Evolutionary conservation across 805 yeast genomes (phyloP).

Genomic region (Wickerhamomyces canadensis): DNA sequence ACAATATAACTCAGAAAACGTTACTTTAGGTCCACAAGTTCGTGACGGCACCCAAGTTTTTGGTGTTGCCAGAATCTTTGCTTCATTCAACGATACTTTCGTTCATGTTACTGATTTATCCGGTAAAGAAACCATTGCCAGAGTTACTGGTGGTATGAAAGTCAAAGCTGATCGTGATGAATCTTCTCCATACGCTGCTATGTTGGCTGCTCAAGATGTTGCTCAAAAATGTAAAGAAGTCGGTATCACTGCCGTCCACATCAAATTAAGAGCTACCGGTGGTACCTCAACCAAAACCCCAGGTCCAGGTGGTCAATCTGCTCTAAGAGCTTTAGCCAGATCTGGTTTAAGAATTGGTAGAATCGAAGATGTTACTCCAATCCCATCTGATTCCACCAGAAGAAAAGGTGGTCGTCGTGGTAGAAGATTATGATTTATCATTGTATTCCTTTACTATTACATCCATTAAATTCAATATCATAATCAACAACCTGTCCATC

Average conservation of each 20-base stretch:
- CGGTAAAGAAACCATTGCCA: slow-evolving; percentile 99
- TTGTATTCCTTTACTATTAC: neutral
- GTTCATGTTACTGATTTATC: slow-evolving; percentile 99
- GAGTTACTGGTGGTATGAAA: slow-evolving; percentile 99
- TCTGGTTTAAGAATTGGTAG: slow-evolving; percentile 99
- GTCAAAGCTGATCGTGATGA: slow-evolving; percentile 99
- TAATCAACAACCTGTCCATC: slow-evolving; percentile 2
- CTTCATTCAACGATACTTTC: slow-evolving; percentile 99
- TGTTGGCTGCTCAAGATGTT: slow-evolving; percentile 99
- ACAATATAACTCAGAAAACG: slow-evolving; percentile 37
- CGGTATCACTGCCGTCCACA: slow-evolving; percentile 99
- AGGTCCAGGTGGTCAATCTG: slow-evolving; percentile 99
- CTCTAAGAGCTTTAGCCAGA: slow-evolving; percentile 98
- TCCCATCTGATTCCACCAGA: slow-evolving; percentile 99
- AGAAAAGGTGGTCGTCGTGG: slow-evolving; percentile 99
- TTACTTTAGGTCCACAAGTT: slow-evolving; percentile 77
- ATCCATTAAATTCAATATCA: neutral
- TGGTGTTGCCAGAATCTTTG: slow-evolving; percentile 99
- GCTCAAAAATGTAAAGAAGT: slow-evolving; percentile 99
- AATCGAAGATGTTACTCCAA: slow-evolving; percentile 99
- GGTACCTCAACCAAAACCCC: slow-evolving; percentile 99
- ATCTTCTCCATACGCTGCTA: slow-evolving; percentile 99
- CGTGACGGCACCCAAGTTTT: slow-evolving; percentile 98
- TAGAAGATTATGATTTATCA: slow-evolving; percentile 81
- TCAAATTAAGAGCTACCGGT: slow-evolving; percentile 99